Evolutionary conservation across 1,139 yeast species (phyloP).

Genomic region (Kurtzmaniella quercitrusa): DNA sequence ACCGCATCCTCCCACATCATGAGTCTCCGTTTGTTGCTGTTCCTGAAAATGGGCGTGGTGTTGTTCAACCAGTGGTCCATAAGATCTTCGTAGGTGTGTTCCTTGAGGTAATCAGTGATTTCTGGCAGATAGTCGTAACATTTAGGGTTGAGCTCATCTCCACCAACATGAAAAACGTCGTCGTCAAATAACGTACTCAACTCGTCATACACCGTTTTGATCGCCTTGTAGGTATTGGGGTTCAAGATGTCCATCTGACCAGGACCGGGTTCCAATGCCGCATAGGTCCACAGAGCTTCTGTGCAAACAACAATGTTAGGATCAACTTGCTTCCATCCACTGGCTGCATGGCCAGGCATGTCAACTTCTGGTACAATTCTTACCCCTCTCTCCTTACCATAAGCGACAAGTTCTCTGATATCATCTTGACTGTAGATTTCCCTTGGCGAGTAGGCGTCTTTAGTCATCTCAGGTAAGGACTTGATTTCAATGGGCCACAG

Average conservation of each 20-base stretch:
- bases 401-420: conserved; percentile 26
- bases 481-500: conserved; percentile 43
- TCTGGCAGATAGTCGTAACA: conserved; percentile 33
- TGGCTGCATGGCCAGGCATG: conserved; percentile 45
- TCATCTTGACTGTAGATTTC: conserved; percentile 33
- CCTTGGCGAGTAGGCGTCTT: conserved; percentile 38
- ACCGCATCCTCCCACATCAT: conserved; percentile 50
- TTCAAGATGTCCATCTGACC: conserved; percentile 42
- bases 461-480: conserved; percentile 35
- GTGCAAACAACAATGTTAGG: conserved; percentile 33
- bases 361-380: conserved; percentile 47
- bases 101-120: conserved; percentile 27
- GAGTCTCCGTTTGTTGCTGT: conserved; percentile 19
- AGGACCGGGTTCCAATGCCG: conserved; percentile 44
- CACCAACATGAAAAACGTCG: conserved; percentile 42
- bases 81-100: conserved; percentile 25
- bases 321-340: conserved; percentile 40
- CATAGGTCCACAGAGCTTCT: conserved; percentile 28
- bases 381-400: conserved; percentile 38
- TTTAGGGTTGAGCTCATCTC: conserved; percentile 35
- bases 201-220: conserved; percentile 34
- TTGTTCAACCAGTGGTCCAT: conserved; percentile 38
- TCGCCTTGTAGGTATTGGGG: conserved; percentile 31
- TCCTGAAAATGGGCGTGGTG: conserved; percentile 31
- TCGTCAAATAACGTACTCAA: conserved; percentile 32